Evolutionary conservation across 331 rosid genomes (phyloP), one percentile per base, ranked within the genome.

Genomic region (Cucumis variabilis): DNA sequence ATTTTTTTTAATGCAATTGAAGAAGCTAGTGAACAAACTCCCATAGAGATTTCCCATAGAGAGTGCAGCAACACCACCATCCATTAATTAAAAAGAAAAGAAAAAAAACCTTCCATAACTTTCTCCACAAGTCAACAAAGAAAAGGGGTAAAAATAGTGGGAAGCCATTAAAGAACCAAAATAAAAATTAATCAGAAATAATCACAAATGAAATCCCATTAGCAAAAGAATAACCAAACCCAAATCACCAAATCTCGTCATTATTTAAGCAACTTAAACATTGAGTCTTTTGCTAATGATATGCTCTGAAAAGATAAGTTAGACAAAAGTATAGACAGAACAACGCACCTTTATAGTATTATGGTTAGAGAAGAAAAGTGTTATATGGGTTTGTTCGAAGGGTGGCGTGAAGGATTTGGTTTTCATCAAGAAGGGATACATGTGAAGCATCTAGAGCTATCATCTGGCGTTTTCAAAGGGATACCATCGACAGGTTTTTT

Each of bases 41-140:
- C n/a, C 85, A 78, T n/a, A 78, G 44, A 51, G 67, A 24, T 78
- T 78, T 48, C 8, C 50, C 82, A 48, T 78, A 19, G 51, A 50
- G 23, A 48, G 48, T 77, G 63, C 83, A 46, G 33, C 63, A 16
- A 77, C 25, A 51, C 67, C 24, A 79, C 46, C 16, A 79, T 50
- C 37, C 62, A 78, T 72, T 19, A 33, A 33, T 33, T 33, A 2
- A 80, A 81, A 81, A 10, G 13, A 44, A 44, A 44, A 7, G 10
- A 44, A 44, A 44, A 44, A 44, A 44, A 44, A 7, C 1, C 70
- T 28, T 58, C 85, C 85, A 81, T 19, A 79, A 16, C 24, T 79
- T 53, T 17, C 66, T 50, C 33, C 84, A 58, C 85, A 81, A 55
- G 70, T 81, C 85, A 55, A 55, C 85, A 76, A 23, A 46, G 82